Conservation (phyloP, 148 eudicot species). For the Arctostaphylos glauca region DNA sequence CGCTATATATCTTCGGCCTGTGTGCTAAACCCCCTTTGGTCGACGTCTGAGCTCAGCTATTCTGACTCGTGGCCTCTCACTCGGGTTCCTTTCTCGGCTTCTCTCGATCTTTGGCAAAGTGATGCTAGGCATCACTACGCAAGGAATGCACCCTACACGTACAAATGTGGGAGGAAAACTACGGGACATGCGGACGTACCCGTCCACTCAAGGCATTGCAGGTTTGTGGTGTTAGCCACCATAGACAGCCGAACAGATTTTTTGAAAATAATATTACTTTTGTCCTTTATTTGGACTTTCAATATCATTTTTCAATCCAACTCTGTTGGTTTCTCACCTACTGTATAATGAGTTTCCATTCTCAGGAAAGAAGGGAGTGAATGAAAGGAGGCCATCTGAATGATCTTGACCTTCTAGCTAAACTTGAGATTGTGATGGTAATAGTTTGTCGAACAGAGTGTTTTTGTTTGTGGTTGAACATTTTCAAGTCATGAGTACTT, state of each 20-base stretch:
- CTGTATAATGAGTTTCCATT: neutral
- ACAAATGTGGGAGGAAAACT: too few species aligned
- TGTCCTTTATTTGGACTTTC: neutral
- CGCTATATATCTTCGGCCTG: too few species aligned
- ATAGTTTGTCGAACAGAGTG: neutral
- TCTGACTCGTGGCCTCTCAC: too few species aligned
- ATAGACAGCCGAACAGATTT: neutral
- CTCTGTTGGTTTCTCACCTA: neutral
- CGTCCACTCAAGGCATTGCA: too few species aligned
- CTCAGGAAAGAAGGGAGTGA: neutral
- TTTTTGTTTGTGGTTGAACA: neutral
- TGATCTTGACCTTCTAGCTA: neutral
- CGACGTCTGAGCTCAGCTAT: too few species aligned
- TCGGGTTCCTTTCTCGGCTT: too few species aligned
- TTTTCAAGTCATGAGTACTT: neutral
- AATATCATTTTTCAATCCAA: neutral
- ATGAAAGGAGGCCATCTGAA: neutral
- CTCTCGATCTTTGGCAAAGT: too few species aligned
- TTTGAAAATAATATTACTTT: neutral
- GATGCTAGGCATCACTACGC: too few species aligned
- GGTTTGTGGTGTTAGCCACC: neutral
- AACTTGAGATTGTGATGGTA: neutral
- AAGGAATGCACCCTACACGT: too few species aligned
- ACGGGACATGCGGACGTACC: too few species aligned
- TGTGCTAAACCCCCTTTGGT: too few species aligned